Percentiles rank a stretch among this genome's conserved stretches.
phyloP scores from a whole-genome alignment of 345 rosid species.

The Theobroma cacao region DNA sequence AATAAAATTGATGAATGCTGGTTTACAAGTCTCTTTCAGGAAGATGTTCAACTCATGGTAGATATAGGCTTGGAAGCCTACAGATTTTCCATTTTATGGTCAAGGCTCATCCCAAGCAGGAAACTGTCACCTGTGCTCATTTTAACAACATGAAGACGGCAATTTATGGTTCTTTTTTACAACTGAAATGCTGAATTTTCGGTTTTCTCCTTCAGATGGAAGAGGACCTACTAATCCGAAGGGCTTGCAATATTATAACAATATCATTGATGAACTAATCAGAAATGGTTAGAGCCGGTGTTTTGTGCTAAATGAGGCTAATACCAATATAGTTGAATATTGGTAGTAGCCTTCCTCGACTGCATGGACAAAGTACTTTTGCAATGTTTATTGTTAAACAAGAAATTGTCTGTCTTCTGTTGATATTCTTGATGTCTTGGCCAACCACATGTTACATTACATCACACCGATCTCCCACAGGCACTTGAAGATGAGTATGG shows the following conservation, averaged over 20 bases:
- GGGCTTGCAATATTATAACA: slow-evolving; percentile 57
- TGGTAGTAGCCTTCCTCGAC: not conserved
- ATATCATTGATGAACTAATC: slow-evolving; percentile 47
- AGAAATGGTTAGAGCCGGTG: slow-evolving; percentile 34
- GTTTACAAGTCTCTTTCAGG: slow-evolving; percentile 37
- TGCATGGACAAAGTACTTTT: not conserved
- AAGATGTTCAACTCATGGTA: slow-evolving; percentile 77
- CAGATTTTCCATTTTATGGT: slow-evolving; percentile 77
- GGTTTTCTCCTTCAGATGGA: slow-evolving; percentile 42
- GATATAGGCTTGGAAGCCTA: slow-evolving; percentile 66
- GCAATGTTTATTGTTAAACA: not conserved
- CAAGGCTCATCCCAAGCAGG: slow-evolving; percentile 74
- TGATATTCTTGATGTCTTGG: not conserved
- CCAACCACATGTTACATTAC: slow-evolving; percentile 50
- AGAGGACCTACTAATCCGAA: slow-evolving; percentile 54
- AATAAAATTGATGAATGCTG: not conserved
- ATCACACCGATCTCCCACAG: slow-evolving; percentile 61
- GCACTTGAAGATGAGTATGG: slow-evolving; percentile 65
- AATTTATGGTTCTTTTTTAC: not conserved
- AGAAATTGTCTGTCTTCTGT: not conserved
- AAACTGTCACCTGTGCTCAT: not conserved
- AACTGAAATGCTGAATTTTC: not conserved
- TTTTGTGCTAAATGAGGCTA: not conserved
- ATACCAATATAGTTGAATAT: not conserved
- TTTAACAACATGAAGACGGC: not conserved